A percentile compares a stretch with the other conserved stretches of the same genome.
phyloP scores from a whole-genome alignment of 164 flowering plant species.

The Magnolia sinica region DNA sequence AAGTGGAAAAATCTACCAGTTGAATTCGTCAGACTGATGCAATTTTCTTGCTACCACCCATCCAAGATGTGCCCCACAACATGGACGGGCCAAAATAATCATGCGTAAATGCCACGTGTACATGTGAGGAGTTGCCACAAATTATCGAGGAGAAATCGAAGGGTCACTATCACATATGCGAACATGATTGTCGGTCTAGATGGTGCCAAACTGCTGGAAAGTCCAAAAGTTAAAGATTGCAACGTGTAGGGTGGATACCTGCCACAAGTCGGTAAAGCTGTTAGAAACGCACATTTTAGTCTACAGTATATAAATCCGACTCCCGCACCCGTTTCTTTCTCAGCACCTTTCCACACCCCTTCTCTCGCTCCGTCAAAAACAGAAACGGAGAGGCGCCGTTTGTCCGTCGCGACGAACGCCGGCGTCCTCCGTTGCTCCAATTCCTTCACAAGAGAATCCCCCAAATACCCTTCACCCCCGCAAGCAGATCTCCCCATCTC shows the following conservation, averaged over 20 bases:
- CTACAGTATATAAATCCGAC: neutral
- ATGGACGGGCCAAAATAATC: neutral
- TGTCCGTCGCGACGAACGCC: slow-evolving; percentile 25
- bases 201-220: no score
- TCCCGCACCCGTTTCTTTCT: neutral
- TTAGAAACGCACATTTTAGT: neutral
- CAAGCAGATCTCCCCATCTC: neutral
- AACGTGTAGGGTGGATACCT: neutral
- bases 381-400: slow-evolving; percentile 24
- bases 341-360: neutral
- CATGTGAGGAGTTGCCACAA: neutral
- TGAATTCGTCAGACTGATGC: no score
- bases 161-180: neutral
- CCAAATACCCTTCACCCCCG: slow-evolving; percentile 6
- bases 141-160: neutral
- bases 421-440: slow-evolving; percentile 15
- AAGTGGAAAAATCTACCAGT: no score
- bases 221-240: neutral
- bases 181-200: no score
- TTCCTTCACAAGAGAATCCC: neutral
- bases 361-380: neutral
- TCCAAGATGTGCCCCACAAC: neutral
- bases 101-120: neutral
- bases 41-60: neutral
- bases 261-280: neutral